phyloP scores from a whole-genome alignment of 2,329 filamentous ascomycete species.

The Raffaelea albimanens region DNA sequence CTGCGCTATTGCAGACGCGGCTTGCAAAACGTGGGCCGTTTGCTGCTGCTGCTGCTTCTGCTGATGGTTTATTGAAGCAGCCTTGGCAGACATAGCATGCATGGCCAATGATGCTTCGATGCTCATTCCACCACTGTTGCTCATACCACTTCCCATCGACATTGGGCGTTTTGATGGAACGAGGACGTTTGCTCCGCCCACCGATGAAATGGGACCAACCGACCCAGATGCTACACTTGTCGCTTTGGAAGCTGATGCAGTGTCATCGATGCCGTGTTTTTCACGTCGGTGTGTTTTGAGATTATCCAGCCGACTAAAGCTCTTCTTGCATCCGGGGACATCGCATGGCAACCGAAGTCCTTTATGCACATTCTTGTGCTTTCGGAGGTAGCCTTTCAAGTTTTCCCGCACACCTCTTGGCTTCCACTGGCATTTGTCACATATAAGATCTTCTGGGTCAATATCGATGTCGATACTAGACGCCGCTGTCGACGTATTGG shows the following conservation, averaged over 20 bases:
- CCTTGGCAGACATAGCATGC: background rate
- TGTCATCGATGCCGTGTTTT: slow-evolving; percentile 19
- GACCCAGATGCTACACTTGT: background rate
- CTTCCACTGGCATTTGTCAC: slow-evolving; percentile 20
- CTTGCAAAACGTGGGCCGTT: slow-evolving; percentile 1
- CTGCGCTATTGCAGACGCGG: slow-evolving; percentile 1
- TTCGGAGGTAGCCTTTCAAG: slow-evolving; percentile 20
- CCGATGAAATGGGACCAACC: no score
- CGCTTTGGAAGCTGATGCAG: background rate
- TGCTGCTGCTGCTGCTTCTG: background rate
- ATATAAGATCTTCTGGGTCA: slow-evolving; percentile 17
- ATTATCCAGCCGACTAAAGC: slow-evolving; percentile 21
- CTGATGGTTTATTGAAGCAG: background rate
- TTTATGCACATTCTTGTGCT: slow-evolving; percentile 22
- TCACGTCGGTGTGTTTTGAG: slow-evolving; percentile 21
- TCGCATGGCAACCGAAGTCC: slow-evolving; percentile 18
- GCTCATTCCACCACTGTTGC: slow-evolving; percentile 1
- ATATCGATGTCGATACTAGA: slow-evolving; percentile 7
- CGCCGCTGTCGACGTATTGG: background rate
- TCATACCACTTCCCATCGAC: background rate
- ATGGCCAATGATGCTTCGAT: background rate
- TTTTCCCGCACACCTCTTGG: slow-evolving; percentile 20
- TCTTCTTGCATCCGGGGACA: slow-evolving; percentile 17
- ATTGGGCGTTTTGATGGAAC: background rate
- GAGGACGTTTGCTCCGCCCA: no score